Base-by-base conservation (phyloP, 805 yeast genomes). In the Kuraishia borneana region DNA sequence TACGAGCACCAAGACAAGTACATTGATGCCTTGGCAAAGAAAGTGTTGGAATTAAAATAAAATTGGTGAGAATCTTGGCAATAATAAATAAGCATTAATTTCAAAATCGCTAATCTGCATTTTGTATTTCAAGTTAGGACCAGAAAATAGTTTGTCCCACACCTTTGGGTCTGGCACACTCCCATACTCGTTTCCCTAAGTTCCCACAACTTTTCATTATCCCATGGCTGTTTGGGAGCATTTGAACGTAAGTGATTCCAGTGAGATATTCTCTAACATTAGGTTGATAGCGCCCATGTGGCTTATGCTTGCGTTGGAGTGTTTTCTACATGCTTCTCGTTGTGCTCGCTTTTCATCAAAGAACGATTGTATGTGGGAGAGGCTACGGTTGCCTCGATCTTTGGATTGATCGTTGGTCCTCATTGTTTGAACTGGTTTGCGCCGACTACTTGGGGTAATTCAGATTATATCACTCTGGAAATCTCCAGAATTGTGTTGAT, bases 401-500 rank as follows among this genome's bases (percentile, higher is more conserved):
- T 73, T 25, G 84, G 84, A 1, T 55, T 73, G 6, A 67, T 75
- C 7, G 60, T 74, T 33, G 76, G 79, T 1, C 78, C 78, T 2
- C 74, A 73, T 42, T 68, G 76, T 46, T 52, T 73, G 14, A 51
- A 61, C 28, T 74, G 82, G 79, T 65, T 76, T 36, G 51, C 64
- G 38, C 82, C 82, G 2, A 43, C 58, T 2, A 51, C 64, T 4
- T 73, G 80, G 79, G 77, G 77, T 2, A 68, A 73, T 38, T 53
- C 68, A 23, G 69, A 66, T 34, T 60, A 60, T 34, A 61, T 76
- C 32, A 74, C 83, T 1, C 52, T 71, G 42, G 79, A 75, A 40
- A 60, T 76, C 22, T 63, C 79, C 39, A 58, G 85, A 29, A 68
- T 80, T 3, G 78, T 79, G 10, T 59, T 79, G 40, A 76, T 81